Evolutionary conservation across 305 asterid species (phyloP), one percentile per base, ranked within the genome.

Genomic region (Striga hermonthica): DNA sequence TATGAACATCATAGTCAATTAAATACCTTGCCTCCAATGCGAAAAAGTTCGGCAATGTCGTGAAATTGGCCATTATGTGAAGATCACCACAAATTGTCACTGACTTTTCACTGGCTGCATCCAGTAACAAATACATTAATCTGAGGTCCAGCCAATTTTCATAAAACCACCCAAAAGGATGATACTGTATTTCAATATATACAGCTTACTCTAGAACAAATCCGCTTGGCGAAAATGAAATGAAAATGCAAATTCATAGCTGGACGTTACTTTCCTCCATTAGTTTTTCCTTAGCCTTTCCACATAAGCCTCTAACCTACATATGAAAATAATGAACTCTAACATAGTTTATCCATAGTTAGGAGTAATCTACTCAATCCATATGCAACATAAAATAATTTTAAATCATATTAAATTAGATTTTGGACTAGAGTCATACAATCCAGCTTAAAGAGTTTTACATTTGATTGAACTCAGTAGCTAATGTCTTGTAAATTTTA

Each of bases 1-100:
- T 49, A 64, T 66, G 53, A 49, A 66, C 60, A 65, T 7, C 64
- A 47, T 71, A 36, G 57, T 37, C 39, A 62, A 65, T 43, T 58
- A 68, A 63, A 66, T 92, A 92, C 98, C 96, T 90, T 89, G 62
- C 97, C 98, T 70, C 98, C 98, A 80, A 92, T 92, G 80, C 98
- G 91, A 78, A 92, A 92, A 68, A 93, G 97, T 71, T 93, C 98
- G 1, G 95, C 95, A 67, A 93, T 89, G 75, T 93, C 98, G 62
- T 93, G 98, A 80, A 93, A 93, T 76, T 93, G 98, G 62, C 98
- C 98, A n/a, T n/a, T n/a, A n/a, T n/a, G 63, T 93, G 98, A 74
- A 90, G 90, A 74, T 93, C 98, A 68, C 98, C 98, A 79, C 98
- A 92, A 64, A 92, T 90, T 34, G 98, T 92, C 74, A 92, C 98